These are phyloP conservation scores for Diaporthe ampelina DNA, from an alignment of 2,329 filamentous ascomycete species.

Conservation along the genomic window DNA sequence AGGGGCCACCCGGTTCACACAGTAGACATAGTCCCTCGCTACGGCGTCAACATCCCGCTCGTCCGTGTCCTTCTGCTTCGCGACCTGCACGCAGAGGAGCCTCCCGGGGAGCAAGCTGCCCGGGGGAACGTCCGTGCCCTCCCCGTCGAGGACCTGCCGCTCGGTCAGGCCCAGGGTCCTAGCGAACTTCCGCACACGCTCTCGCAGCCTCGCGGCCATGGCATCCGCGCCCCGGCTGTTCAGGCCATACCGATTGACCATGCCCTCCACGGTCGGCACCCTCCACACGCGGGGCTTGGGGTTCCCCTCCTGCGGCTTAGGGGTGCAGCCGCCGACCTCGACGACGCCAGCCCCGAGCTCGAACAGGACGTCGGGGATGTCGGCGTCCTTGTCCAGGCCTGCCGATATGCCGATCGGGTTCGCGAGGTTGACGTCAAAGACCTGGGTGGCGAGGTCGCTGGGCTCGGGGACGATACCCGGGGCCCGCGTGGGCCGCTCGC, in stretches of 20 bases:
- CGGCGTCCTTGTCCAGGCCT: slow-evolving; percentile 60
- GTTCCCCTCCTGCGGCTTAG: slow-evolving; percentile 90
- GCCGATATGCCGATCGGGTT: slow-evolving; percentile 93
- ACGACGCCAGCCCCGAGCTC: slow-evolving; percentile 88
- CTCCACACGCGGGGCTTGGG: slow-evolving; percentile 90
- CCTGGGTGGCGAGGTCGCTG: slow-evolving; percentile 59
- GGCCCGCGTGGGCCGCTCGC: slow-evolving; percentile 74
- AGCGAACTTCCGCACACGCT: slow-evolving; percentile 84
- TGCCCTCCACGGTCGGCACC: slow-evolving; percentile 83
- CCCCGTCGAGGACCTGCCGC: slow-evolving; percentile 80
- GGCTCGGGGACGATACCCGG: slow-evolving; percentile 51
- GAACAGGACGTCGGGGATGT: slow-evolving; percentile 88
- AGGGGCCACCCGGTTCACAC: slow-evolving; percentile 83
- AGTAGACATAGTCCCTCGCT: slow-evolving; percentile 86
- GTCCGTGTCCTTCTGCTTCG: slow-evolving; percentile 95
- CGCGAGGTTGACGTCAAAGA: slow-evolving; percentile 82
- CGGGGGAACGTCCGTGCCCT: slow-evolving; percentile 78
- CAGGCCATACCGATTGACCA: slow-evolving; percentile 96
- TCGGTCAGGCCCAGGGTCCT: slow-evolving; percentile 79
- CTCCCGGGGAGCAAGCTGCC: slow-evolving; percentile 84
- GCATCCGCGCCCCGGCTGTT: slow-evolving; percentile 92
- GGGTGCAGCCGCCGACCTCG: slow-evolving; percentile 92
- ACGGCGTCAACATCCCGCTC: slow-evolving; percentile 88
- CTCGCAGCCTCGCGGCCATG: slow-evolving; percentile 83
- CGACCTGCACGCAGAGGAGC: slow-evolving; percentile 90